Percentiles rank a stretch among this genome's conserved stretches.
These are phyloP conservation scores for Globisporangium lucens DNA, from an alignment of 352 stramenopile species.

Conservation along the genomic window DNA sequence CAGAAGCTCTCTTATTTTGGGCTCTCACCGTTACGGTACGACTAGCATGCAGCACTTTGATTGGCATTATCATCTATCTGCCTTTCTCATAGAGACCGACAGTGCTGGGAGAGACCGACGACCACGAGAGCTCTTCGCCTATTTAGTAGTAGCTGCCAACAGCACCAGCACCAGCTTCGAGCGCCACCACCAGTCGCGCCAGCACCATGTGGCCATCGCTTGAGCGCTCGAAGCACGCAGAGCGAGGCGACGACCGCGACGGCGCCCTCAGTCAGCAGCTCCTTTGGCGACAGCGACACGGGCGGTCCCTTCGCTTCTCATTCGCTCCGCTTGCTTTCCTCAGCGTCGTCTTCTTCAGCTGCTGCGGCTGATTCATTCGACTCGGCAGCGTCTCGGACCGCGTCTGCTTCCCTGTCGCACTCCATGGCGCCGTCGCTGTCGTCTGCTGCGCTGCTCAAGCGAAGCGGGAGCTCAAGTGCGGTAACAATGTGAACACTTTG, in stretches of 20 bases:
- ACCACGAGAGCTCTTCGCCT: not conserved
- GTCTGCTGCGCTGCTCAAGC: not conserved
- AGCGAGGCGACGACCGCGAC: not conserved
- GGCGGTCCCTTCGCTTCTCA: not conserved
- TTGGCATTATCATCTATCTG: slow-evolving; percentile 2
- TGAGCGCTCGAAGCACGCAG: not conserved
- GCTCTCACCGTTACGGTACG: not conserved
- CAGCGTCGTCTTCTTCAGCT: not conserved
- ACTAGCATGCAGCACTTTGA: not conserved
- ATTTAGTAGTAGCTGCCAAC: not conserved
- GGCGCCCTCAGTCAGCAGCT: not conserved
- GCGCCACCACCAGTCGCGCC: not conserved
- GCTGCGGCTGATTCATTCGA: not conserved
- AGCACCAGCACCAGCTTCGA: not conserved
- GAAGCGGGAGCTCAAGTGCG: not conserved
- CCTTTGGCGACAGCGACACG: not conserved
- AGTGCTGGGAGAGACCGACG: not conserved
- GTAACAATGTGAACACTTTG: not conserved
- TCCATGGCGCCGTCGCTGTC: not conserved
- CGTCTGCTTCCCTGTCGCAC: not conserved
- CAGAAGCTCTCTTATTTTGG: not conserved
- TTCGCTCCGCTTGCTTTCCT: not conserved
- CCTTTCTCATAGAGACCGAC: not conserved
- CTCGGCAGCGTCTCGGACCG: not conserved
- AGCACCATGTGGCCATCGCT: not conserved